These are phyloP conservation scores for Fistulinella prunicolor DNA, from an alignment of 768 basidiomycete species.

Conservation along the genomic window DNA sequence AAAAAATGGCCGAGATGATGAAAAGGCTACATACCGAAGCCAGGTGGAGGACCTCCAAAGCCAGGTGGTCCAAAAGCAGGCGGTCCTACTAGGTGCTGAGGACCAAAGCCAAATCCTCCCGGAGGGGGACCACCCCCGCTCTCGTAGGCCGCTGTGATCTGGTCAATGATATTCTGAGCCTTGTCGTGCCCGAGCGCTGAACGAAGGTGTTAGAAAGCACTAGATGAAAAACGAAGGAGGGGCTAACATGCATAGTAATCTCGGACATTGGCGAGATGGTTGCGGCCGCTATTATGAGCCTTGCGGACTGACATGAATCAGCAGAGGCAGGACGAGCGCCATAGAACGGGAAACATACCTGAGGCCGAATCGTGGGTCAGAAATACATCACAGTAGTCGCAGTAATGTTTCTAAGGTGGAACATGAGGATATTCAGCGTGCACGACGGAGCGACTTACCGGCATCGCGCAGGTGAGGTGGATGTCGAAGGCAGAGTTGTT, in stretches of 20 bases:
- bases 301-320: constrained; percentile 68
- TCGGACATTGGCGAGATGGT: constrained; percentile 93
- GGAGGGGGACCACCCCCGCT: constrained; percentile 80
- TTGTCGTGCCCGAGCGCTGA: constrained; percentile 91
- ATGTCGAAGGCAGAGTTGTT: constrained; percentile 17
- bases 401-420: constrained; percentile 76
- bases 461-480: constrained; percentile 47
- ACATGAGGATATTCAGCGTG: constrained; percentile 4
- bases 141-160: constrained; percentile 94
- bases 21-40: constrained; percentile 15
- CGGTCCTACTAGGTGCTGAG: constrained; percentile 68
- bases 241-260: constrained; percentile 93
- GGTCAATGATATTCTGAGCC: constrained; percentile 97
- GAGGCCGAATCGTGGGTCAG: constrained; percentile 93
- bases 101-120: constrained; percentile 84
- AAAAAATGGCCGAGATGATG: background rate
- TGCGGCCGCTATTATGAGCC: constrained; percentile 96
- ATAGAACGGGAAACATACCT: constrained; percentile 43
- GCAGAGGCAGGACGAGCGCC: background rate
- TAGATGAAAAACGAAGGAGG: background rate
- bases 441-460: constrained; percentile 44
- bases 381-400: constrained; percentile 92
- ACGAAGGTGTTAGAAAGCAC: constrained; percentile 11
- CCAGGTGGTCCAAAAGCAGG: constrained; percentile 53
- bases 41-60: constrained; percentile 51